A percentile compares a stretch with the other conserved stretches of the same genome.
Conservation (phyloP, 805 yeast genomes). For the Candida silvatica region DNA sequence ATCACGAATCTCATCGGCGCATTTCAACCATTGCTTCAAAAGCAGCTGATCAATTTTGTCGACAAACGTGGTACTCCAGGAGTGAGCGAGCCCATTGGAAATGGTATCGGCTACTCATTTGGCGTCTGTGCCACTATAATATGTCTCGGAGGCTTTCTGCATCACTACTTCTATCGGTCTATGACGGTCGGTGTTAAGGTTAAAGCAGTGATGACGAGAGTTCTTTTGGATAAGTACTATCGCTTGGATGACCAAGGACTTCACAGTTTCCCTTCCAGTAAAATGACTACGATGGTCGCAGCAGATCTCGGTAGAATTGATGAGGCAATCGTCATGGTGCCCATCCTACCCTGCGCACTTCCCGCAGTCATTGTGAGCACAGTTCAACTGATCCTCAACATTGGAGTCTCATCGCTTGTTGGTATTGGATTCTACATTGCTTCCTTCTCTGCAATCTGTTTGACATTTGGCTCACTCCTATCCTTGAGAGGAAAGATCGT, state of each 20-base stretch:
- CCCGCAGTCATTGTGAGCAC: constrained; percentile 52
- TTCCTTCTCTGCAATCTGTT: constrained; percentile 33
- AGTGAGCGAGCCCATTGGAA: constrained; percentile 30
- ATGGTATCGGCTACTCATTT: constrained; percentile 71
- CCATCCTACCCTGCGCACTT: constrained; percentile 55
- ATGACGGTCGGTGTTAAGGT: constrained; percentile 60
- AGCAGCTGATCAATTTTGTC: constrained; percentile 54
- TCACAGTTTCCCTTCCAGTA: constrained; percentile 59
- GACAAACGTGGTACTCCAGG: constrained; percentile 38
- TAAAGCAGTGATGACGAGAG: constrained; percentile 61
- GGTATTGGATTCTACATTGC: constrained; percentile 69
- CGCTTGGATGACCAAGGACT: constrained; percentile 50
- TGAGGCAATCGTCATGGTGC: constrained; percentile 60
- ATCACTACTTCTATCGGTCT: constrained; percentile 54
- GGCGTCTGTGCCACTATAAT: constrained; percentile 57
- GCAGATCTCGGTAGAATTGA: constrained; percentile 77
- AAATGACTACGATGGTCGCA: constrained; percentile 68
- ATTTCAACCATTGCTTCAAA: constrained; percentile 60
- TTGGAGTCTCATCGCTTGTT: constrained; percentile 66
- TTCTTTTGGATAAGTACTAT: constrained; percentile 61
- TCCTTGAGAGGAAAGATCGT: constrained; percentile 44
- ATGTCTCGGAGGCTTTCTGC: constrained; percentile 37
- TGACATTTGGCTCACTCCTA: no score
- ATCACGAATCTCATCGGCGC: constrained; percentile 39
- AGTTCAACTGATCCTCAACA: constrained; percentile 54